Conservation (phyloP, 352 stramenopile genomes). For the Phytophthora brassicae region DNA sequence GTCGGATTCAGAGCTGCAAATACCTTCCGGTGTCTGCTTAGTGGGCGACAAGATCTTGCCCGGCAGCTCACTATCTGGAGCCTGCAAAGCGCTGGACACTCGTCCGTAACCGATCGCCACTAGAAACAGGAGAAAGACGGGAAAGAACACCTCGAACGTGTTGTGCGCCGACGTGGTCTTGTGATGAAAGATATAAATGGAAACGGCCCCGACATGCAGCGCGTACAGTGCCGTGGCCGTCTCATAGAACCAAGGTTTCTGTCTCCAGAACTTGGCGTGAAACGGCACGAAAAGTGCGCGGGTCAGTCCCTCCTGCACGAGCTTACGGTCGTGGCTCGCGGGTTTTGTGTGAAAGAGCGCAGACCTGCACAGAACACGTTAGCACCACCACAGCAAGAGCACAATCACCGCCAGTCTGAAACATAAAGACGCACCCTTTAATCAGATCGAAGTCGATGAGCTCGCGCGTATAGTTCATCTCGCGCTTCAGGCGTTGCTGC, state of each 20-base stretch:
- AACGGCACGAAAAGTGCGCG: conserved; percentile 77
- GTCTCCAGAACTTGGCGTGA: conserved; percentile 68
- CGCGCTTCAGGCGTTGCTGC: conserved; percentile 50
- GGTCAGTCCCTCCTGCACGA: conserved; percentile 70
- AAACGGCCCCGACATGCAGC: conserved; percentile 47
- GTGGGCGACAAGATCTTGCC: conserved; percentile 65
- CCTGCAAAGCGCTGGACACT: conserved; percentile 70
- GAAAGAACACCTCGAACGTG: conserved; percentile 70
- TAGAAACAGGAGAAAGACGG: conserved; percentile 55
- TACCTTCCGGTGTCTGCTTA: conserved; percentile 24
- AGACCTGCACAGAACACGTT: conserved; percentile 39
- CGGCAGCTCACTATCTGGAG: conserved; percentile 52
- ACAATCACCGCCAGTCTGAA: background rate
- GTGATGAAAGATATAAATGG: conserved; percentile 54
- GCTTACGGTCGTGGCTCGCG: conserved; percentile 76
- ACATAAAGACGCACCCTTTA: conserved; percentile 76
- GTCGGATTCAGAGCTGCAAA: conserved; percentile 24
- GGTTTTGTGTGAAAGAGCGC: conserved; percentile 87
- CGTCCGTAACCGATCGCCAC: conserved; percentile 78
- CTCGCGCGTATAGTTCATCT: conserved; percentile 68
- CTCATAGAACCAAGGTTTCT: conserved; percentile 77
- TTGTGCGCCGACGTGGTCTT: conserved; percentile 54
- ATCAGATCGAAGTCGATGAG: conserved; percentile 89
- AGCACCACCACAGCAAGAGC: background rate
- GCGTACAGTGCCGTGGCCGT: conserved; percentile 54